Base-by-base conservation (phyloP, 805 yeast species). In the Kazachstania viticola region DNA sequence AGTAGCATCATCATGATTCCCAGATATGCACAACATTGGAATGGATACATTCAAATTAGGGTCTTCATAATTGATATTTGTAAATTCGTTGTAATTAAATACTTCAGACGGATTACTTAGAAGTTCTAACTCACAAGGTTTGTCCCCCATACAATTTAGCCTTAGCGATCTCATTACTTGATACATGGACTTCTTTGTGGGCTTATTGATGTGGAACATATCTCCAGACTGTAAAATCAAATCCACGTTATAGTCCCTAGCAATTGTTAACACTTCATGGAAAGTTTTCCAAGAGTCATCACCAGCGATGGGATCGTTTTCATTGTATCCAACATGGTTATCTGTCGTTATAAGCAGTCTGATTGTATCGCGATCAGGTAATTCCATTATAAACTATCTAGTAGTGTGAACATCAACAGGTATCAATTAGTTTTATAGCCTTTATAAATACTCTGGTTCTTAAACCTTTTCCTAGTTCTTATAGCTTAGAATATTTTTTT, bases 1-100 rank as follows among this genome's bases (percentile, higher is more conserved):
- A 0, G 94, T 81, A 3, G 95, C 83, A 56, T 91, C 97, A 56
- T 91, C 98, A 53, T 91, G 98, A 48, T 91, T 91, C 3, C 98
- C 98, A 28, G 88, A 75, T 4, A 91, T 88, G 5, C 87, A 88
- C 62, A 91, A 84, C 7, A 91, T 70, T 0, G 98, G 98, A 12
- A 87, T 69, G 0, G 94, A 75, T 3, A 91, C 77, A 54, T 91
- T 91, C 38, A 83, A 57, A 53, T 91, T 84, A 2, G 88, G 84
- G 53, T 91, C 97, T 49, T 83, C 91, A 52, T 82, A 93, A 48
- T 85, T 85, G 17, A 87, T 80, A 34, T 71, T 69, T 30, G 75
- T 70, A 42, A 79, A 65, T 13, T 80, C 79, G 34, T 73, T 75
- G 30, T 71, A 75, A 19, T 44, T 36, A 40, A 79, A 65, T 2